Evolutionary conservation across 192 early-diverging fungal genomes (phyloP), one percentile per base, ranked within the genome.

Genomic region (Lunasporangiospora selenospora): DNA sequence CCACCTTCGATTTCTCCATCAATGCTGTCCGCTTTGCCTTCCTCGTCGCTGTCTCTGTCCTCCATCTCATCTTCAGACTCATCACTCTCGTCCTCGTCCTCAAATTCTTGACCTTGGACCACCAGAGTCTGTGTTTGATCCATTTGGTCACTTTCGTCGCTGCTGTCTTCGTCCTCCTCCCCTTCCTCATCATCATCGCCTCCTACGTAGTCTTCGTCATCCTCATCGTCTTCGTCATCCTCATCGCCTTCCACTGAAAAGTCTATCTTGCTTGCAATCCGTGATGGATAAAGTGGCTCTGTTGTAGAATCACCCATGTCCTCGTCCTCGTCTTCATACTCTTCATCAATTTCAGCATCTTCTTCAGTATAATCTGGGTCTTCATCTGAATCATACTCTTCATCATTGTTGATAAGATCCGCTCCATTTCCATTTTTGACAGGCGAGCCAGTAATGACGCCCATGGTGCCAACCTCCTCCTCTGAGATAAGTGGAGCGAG

Each of bases 21-120:
- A n/a, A n/a, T n/a, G n/a, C n/a, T n/a, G n/a, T n/a, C n/a, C n/a
- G n/a, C n/a, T n/a, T n/a, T 5, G 32, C 23, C 53, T 33, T 54
- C 32, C 8, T 44, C 31, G 34, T 64, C 40, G 0, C 51, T 46
- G 3, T 65, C 38, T 6, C 46, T 43, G 7, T 66, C 48, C 0
- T 62, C 60, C 16, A 61, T 58, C n/a, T 60, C 48, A 1, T 16
- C 36, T 31, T 75, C 75, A 6, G 78, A 63, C 11, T 77, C 79
- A 1, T 59, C 56, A n/a, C 65, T 71, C 26, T 69, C 71, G 2
- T 80, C 75, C 5, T 79, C 81, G 4, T 77, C 71, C 12, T 78
- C 71, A 1, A 62, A 63, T 3, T 57, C 62, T 10, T 57, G 53
- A 12, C 49, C 62, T 29, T 76, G 58, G 36, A 61, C 55, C 9